A percentile compares a stretch with the other conserved stretches of the same genome.
phyloP scores from a whole-genome alignment of 225 moss, liverwort and hornwort genomes.

The Bryum argenteum region DNA sequence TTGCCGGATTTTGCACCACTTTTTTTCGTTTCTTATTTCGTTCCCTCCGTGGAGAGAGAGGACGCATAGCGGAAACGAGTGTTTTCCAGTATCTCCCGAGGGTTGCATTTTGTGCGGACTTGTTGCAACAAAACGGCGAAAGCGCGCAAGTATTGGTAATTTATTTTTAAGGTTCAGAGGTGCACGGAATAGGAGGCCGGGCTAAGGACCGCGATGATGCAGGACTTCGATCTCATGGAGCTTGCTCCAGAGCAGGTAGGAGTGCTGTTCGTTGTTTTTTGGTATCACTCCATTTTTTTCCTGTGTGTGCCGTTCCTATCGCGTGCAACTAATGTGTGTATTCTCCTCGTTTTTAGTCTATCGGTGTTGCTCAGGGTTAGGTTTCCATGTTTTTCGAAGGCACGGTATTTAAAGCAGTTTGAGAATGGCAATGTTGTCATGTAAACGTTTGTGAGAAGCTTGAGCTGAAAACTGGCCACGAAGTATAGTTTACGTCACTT shows the following conservation, averaged over 20 bases:
- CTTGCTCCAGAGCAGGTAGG: constrained; percentile 63
- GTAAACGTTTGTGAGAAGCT: constrained; percentile 1
- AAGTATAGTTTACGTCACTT: neutral
- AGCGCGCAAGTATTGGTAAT: neutral
- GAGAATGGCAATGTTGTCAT: constrained; percentile 38
- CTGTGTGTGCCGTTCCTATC: neutral
- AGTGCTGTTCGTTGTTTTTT: neutral
- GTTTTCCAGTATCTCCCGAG: neutral
- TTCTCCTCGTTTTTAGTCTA: neutral
- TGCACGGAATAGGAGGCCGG: neutral
- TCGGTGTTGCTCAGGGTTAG: constrained; percentile 10
- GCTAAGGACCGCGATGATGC: constrained; percentile 41
- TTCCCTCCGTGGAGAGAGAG: too few species aligned
- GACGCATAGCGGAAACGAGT: too few species aligned
- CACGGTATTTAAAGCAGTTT: too few species aligned
- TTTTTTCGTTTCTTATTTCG: neutral
- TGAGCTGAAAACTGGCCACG: constrained; percentile 23
- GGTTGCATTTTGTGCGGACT: neutral
- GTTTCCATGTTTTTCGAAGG: constrained; percentile 6
- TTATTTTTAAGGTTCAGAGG: neutral
- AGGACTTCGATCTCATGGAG: constrained; percentile 70
- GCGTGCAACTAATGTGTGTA: neutral
- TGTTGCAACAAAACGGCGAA: neutral
- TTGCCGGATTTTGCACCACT: neutral
- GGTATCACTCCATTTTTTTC: neutral